A percentile compares a stretch with the other conserved stretches of the same genome.
These are phyloP conservation scores for Macrophomina phaseolina DNA, from an alignment of 2,329 filamentous ascomycete species.

Conservation along the genomic window DNA sequence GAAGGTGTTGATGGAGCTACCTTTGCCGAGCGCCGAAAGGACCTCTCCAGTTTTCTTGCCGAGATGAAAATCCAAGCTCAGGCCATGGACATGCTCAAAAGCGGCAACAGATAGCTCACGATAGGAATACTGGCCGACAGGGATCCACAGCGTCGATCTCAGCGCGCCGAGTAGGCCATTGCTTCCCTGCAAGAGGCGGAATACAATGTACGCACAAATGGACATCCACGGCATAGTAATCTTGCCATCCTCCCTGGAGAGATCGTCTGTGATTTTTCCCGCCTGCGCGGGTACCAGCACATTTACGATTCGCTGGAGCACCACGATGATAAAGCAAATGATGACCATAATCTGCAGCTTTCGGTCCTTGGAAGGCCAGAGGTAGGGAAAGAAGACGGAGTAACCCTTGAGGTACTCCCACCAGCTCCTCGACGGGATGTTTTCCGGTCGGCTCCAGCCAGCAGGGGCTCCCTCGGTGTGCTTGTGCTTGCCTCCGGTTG, in stretches of 20 bases:
- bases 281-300: conserved; percentile 83
- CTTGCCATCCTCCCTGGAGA: conserved; percentile 61
- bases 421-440: conserved; percentile 87
- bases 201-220: conserved; percentile 77
- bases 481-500: conserved; percentile 48
- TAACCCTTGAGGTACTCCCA: conserved; percentile 95
- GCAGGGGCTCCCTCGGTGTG: conserved; percentile 66
- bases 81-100: conserved; percentile 94
- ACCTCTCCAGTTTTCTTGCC: conserved; percentile 97
- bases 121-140: conserved; percentile 96
- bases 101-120: conserved; percentile 91
- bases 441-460: conserved; percentile 88
- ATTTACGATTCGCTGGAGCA: conserved; percentile 83
- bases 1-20: conserved; percentile 94
- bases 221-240: conserved; percentile 71
- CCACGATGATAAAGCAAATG: conserved; percentile 79
- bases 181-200: conserved; percentile 82
- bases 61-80: conserved; percentile 95
- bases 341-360: conserved; percentile 79
- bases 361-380: conserved; percentile 86
- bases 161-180: conserved; percentile 85
- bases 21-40: conserved; percentile 92
- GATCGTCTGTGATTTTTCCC: conserved; percentile 75
- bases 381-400: conserved; percentile 91
- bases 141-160: conserved; percentile 89